Evolutionary conservation across 148 eudicot species (phyloP), one percentile per base, ranked within the genome.

Genomic region (Silene latifolia): DNA sequence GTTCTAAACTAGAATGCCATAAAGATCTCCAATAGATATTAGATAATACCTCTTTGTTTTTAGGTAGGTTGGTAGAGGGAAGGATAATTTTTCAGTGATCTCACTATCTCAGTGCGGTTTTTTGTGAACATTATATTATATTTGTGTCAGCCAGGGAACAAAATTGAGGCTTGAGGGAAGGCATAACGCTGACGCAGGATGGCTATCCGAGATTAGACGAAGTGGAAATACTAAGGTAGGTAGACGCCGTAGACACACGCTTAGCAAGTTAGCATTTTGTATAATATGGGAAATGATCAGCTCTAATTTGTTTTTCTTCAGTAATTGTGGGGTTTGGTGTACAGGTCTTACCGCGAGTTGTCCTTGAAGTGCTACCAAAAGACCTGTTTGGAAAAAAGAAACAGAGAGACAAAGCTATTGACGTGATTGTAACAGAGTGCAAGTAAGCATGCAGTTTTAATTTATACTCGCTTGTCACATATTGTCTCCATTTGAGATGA

Each of bases 291-390:
- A 42, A 20, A 44, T 61, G 29, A 9, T 6, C 42, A 15, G 58
- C 20, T 14, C 18, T 73, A 9, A 29, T 60, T 48, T 57, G 32
- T 13, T 46, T 35, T 65, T 42, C 48, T 35, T 42, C 32, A 48
- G 65, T 66, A 18, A 57, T 24, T 20, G 2, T 59, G 48, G 3
- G 23, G 21, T 61, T 73, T 77, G 27, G 15, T 54, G 67, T 76
- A 69, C 68, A 96, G 98, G 72, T 96, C 80, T 80, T 96, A 74
- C 99, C 99, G 19, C 88, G 99, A 79, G 83, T 96, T 75, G 99
- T 92, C 79, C 90, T 96, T 71, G 99, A 96, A 85, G 97, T 86
- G 65, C 77, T 77, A 73, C 98, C 99, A 19, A 75, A 71, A 67
- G 87, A 88, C 75, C 69, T 96, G 79, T 84, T 96, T 64, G 83